These are phyloP conservation scores for Luvunga scandens DNA, from an alignment of 345 rosid genomes.

Conservation along the genomic window DNA sequence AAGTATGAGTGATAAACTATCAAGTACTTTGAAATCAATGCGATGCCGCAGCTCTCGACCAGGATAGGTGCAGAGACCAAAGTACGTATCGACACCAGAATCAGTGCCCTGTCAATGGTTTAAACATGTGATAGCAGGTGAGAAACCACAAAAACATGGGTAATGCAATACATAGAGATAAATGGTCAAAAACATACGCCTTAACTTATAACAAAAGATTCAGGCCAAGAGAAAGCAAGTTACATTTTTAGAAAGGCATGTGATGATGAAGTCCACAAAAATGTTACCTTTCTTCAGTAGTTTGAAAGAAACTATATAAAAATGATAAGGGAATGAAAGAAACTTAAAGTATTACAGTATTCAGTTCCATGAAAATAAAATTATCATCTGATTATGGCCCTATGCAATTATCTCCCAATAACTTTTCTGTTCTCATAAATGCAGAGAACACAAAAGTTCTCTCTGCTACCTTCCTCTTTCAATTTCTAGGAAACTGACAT, in stretches of 20 bases:
- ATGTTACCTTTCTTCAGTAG: background rate
- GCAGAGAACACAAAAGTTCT: background rate
- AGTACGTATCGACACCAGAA: conserved; percentile 92
- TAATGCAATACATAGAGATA: background rate
- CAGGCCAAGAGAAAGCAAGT: background rate
- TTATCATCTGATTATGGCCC: background rate
- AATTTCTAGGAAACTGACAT: background rate
- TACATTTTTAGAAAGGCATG: background rate
- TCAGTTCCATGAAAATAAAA: background rate
- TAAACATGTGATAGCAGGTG: background rate
- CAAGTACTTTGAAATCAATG: conserved; percentile 79
- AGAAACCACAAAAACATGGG: background rate
- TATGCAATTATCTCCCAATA: background rate
- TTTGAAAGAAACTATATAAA: conserved; percentile 1
- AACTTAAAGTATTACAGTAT: background rate
- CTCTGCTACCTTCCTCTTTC: background rate
- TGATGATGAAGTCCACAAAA: background rate
- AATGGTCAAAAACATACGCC: background rate
- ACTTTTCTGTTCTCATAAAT: background rate
- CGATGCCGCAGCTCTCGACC: conserved; percentile 79
- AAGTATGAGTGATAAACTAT: background rate
- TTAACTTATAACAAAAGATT: background rate
- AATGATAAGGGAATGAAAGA: background rate
- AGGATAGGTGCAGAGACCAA: conserved; percentile 87
- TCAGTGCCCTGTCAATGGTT: conserved; percentile 58